phyloP scores from a whole-genome alignment of 2,329 filamentous ascomycete genomes.

The Tolypocladium tropicale region DNA sequence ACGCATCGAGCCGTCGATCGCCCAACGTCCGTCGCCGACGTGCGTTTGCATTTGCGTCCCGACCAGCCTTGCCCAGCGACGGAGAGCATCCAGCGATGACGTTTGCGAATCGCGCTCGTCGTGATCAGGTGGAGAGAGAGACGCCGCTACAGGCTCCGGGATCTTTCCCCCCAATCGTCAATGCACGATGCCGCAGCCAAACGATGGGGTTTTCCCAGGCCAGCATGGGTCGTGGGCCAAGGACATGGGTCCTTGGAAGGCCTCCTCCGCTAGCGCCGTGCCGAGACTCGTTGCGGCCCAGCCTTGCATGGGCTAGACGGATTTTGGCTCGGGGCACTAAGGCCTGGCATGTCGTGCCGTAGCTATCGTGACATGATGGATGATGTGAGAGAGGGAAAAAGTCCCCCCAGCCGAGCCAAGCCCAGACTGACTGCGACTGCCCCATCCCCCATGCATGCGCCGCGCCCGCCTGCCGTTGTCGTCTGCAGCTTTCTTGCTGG shows the following conservation, averaged over 20 bases:
- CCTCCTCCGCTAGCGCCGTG: neutral
- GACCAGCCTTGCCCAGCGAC: neutral
- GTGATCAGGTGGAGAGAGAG: neutral
- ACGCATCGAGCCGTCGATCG: neutral
- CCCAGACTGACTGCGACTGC: neutral
- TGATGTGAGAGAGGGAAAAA: neutral
- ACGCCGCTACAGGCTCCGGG: neutral
- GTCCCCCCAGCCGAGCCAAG: neutral
- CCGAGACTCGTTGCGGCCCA: constrained; percentile 1
- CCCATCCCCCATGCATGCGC: neutral
- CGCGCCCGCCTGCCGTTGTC: neutral
- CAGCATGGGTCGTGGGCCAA: neutral
- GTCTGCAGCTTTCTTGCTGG: neutral
- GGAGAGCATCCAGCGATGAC: too few species aligned
- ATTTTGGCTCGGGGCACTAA: neutral
- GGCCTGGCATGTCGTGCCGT: neutral
- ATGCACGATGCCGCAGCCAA: neutral
- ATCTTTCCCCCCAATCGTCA: neutral
- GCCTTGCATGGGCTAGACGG: neutral
- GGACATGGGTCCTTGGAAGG: neutral
- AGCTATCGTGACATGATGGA: neutral
- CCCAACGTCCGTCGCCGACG: neutral
- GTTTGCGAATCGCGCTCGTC: neutral
- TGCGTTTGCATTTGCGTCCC: neutral
- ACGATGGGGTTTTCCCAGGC: neutral